These are phyloP conservation scores for Hypoxylon sp. DNA, from an alignment of 2,329 filamentous ascomycete genomes.

Conservation along the genomic window DNA sequence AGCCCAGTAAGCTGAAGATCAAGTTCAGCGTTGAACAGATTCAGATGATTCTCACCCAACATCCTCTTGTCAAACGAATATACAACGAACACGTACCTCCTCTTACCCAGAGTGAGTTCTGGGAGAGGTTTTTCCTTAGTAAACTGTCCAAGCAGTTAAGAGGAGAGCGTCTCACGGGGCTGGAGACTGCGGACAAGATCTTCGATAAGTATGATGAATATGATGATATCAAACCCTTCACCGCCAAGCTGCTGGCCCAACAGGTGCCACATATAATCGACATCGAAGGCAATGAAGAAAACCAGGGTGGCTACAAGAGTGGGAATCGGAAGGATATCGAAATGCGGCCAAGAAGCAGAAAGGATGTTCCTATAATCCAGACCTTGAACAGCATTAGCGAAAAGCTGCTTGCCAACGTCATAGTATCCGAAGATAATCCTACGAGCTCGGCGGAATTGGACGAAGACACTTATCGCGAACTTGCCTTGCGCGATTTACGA, in stretches of 20 bases:
- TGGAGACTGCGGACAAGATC: conserved; percentile 77
- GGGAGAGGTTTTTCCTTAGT: conserved; percentile 93
- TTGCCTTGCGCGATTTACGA: conserved; percentile 82
- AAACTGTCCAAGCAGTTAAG: conserved; percentile 89
- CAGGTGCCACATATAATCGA: conserved; percentile 90
- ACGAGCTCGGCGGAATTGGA: conserved; percentile 72
- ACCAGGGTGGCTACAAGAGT: conserved; percentile 81
- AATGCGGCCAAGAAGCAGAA: conserved; percentile 76
- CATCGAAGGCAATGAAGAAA: conserved; percentile 92
- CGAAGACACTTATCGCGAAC: conserved; percentile 75
- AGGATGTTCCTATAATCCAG: conserved; percentile 86
- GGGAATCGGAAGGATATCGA: conserved; percentile 91
- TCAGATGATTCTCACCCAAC: conserved; percentile 89
- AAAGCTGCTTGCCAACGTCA: conserved; percentile 90
- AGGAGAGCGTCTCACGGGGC: conserved; percentile 84
- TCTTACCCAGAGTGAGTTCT: conserved; percentile 82
- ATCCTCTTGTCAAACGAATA: conserved; percentile 86
- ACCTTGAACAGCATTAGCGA: conserved; percentile 91
- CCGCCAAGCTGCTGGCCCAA: conserved; percentile 64
- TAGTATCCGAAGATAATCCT: conserved; percentile 76
- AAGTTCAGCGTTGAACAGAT: conserved; percentile 93
- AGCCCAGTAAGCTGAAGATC: conserved; percentile 72
- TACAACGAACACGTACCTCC: conserved; percentile 94
- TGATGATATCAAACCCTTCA: conserved; percentile 67
- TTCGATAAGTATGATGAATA: conserved; percentile 86